Evolutionary conservation across 768 basidiomycete genomes (phyloP).

Genomic region (Phaffia tasmanica): DNA sequence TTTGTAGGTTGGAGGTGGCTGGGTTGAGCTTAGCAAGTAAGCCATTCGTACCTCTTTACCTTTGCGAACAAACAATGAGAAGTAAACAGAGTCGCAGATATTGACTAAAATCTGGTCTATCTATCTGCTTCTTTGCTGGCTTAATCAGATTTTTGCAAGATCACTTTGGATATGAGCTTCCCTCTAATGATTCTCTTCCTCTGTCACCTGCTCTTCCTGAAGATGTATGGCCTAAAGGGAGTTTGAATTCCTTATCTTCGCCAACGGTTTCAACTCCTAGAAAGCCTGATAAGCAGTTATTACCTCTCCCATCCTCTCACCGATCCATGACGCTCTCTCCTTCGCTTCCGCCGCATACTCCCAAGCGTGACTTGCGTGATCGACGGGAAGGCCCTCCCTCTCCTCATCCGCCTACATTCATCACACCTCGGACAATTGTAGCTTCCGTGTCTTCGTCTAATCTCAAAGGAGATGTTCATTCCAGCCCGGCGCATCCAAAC

Average conservation of each 20-base stretch:
- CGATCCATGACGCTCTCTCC: too few relatives aligned
- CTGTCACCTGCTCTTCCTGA: too few relatives aligned
- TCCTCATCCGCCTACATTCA: slow-evolving; percentile 3
- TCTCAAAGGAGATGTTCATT: not conserved
- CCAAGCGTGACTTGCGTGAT: too few relatives aligned
- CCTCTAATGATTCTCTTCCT: not conserved
- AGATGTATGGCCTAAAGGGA: too few relatives aligned
- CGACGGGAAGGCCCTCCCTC: not conserved
- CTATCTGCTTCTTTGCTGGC: not conserved
- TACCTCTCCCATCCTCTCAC: too few relatives aligned
- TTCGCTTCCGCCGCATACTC: too few relatives aligned
- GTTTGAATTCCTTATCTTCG: too few relatives aligned
- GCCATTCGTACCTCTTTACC: not conserved
- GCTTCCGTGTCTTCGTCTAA: not conserved
- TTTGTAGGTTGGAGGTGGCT: slow-evolving; percentile 17
- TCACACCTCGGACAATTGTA: not conserved
- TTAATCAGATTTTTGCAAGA: slow-evolving; percentile 15
- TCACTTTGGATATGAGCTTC: slow-evolving; percentile 18
- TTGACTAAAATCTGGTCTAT: not conserved
- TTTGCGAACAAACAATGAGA: not conserved
- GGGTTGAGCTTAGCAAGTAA: slow-evolving; percentile 25
- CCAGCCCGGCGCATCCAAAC: not conserved
- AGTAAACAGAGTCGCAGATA: not conserved
- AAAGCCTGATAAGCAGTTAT: too few relatives aligned
- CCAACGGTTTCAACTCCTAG: too few relatives aligned